Evolutionary conservation across 345 rosid species (phyloP), one percentile per base, ranked within the genome.

Genomic region (Arabidopsis thaliana): DNA sequence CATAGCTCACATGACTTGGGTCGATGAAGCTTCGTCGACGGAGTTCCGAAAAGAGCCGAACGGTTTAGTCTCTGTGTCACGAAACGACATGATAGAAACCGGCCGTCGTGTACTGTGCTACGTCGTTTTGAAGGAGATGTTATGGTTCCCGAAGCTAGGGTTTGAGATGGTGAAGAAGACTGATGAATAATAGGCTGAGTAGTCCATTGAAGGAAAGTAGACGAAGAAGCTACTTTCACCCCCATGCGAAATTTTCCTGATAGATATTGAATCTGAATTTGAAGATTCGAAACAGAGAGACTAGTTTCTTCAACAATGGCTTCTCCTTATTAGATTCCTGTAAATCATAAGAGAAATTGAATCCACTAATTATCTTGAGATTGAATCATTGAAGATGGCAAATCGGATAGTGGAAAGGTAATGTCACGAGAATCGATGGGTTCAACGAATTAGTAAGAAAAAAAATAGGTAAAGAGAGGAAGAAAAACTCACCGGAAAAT

Each of bases 41-140:
- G 78, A 46, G 84, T 45, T 20, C 87, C 87, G 11, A 85, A 78
- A 57, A 91, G 76, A 77, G 90, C 20, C 12, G 82, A 69, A 37
- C 83, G 83, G 72, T 89, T 83, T 13, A 80, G 73, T 55, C 83
- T 81, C 67, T 71, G 88, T 2, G 45, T 69, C 3, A 60, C 78
- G 64, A 69, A 65, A 8, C 82, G 86, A 75, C 79, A 78, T 1
- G 64, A 2, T 10, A 80, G 79, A 41, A 80, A 77, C 38, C 50
- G 67, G 30, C 78, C 59, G 48, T 44, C 62, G 28, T 71, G 71
- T 45, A 32, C 71, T 5, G 67, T 81, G 37, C 73, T 42, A 2
- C 84, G 86, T 5, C 88, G 80, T 74, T 88, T 78, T 34, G 91
- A 86, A 52, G 90, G 89, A 24, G 94, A 85, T 23, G 90, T 83